These are phyloP conservation scores for Dictyostelium citrinum DNA, from an alignment of 78 protist species.

Conservation along the genomic window DNA sequence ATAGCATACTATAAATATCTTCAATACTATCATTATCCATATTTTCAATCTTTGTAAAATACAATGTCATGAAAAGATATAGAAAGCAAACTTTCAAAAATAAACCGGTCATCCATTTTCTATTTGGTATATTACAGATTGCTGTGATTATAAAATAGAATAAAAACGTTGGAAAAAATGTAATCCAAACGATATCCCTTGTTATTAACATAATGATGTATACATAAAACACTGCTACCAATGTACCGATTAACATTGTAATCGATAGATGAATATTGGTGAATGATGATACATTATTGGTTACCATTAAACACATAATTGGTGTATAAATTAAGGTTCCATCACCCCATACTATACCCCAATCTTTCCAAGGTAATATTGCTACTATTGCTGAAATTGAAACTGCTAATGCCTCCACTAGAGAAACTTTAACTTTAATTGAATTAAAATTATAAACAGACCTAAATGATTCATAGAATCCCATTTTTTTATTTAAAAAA, in stretches of 20 bases:
- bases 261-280: not conserved
- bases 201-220: not conserved
- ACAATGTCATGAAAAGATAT: not conserved
- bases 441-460: not conserved
- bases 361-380: not conserved
- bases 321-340: constrained; percentile 27
- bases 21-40: not conserved
- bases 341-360: not conserved
- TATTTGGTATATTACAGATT: not conserved
- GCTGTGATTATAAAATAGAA: not conserved
- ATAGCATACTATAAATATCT: not conserved
- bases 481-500: not conserved
- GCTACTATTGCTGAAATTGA: not conserved
- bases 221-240: not conserved
- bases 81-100: constrained; percentile 3
- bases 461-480: not conserved
- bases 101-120: constrained; percentile 39
- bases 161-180: constrained; percentile 7
- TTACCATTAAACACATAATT: not conserved
- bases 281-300: constrained; percentile 18
- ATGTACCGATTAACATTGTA: constrained; percentile 13
- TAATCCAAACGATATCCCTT: not conserved
- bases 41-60: not conserved
- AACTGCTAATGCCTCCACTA: not conserved
- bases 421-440: not conserved